Conservation (phyloP, 257 asterid species). For the Ilex aquifolium region DNA sequence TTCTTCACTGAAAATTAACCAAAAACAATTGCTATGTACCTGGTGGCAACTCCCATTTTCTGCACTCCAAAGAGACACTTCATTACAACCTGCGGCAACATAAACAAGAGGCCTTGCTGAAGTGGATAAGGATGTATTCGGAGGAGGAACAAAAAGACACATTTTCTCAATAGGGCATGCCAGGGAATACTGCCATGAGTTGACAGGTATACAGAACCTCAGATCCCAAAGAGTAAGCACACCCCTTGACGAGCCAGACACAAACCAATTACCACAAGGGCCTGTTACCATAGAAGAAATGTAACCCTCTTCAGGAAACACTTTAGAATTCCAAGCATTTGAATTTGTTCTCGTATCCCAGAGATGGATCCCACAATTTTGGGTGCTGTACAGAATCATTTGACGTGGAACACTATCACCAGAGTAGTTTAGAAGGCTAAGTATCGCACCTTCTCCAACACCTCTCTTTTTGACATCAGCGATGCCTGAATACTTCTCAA, state of each 20-base stretch:
- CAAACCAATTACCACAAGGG: constrained; percentile 98
- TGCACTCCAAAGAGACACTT: constrained; percentile 97
- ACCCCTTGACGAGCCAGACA: constrained; percentile 96
- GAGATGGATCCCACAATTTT: constrained; percentile 82
- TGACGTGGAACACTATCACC: constrained; percentile 63
- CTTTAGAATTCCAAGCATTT: constrained; percentile 77
- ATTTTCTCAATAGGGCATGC: constrained; percentile 82
- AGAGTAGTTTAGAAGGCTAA: constrained; percentile 77
- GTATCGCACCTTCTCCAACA: constrained; percentile 79
- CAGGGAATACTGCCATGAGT: constrained; percentile 84
- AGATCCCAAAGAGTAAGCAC: constrained; percentile 97
- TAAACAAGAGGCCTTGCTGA: constrained; percentile 91
- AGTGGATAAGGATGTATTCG: constrained; percentile 67
- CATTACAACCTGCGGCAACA: constrained; percentile 97
- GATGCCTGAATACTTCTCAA: constrained; percentile 90
- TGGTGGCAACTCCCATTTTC: constrained; percentile 99
- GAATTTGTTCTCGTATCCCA: constrained; percentile 81
- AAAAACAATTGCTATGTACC: constrained; percentile 36
- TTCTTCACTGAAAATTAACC: not conserved
- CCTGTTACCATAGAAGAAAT: constrained; percentile 80
- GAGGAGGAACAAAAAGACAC: constrained; percentile 92
- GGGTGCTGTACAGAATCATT: constrained; percentile 82
- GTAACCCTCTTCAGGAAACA: constrained; percentile 83
- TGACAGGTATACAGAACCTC: constrained; percentile 94
- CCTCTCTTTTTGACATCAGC: constrained; percentile 65